phyloP scores from a whole-genome alignment of 1,284 basidiomycete genomes.

The Wallemia hederae region DNA sequence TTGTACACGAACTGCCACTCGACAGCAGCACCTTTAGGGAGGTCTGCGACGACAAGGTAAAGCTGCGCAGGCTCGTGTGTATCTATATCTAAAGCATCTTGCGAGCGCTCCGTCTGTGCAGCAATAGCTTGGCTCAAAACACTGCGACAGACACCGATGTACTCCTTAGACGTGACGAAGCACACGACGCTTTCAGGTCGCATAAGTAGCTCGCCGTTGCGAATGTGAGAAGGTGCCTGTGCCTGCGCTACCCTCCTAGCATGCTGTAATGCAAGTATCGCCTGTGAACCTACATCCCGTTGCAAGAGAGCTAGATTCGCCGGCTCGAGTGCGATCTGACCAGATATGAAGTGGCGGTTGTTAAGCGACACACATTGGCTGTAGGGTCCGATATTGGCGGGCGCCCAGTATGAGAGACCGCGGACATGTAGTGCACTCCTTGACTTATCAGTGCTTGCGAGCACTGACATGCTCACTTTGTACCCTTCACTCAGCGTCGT shows the following conservation, averaged over 20 bases:
- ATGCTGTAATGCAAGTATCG: slow-evolving; percentile 52
- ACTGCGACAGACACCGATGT: background rate
- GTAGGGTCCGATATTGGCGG: slow-evolving; percentile 95
- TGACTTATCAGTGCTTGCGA: slow-evolving; percentile 27
- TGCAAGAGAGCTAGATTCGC: slow-evolving; percentile 32
- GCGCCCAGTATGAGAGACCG: slow-evolving; percentile 87
- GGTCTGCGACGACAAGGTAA: slow-evolving; percentile 7
- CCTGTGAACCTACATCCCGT: slow-evolving; percentile 29
- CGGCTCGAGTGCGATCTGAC: slow-evolving; percentile 77
- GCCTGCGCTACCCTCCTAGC: slow-evolving; percentile 34
- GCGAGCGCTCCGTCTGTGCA: background rate
- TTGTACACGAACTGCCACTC: slow-evolving; percentile 12
- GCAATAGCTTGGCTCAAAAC: background rate
- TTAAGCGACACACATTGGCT: slow-evolving; percentile 66
- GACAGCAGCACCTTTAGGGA: slow-evolving; percentile 10
- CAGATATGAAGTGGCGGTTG: slow-evolving; percentile 54
- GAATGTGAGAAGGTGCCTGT: background rate
- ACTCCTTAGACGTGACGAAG: background rate
- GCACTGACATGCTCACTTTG: slow-evolving; percentile 41
- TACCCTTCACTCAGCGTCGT: slow-evolving; percentile 31
- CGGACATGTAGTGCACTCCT: slow-evolving; percentile 39
- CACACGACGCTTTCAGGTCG: background rate
- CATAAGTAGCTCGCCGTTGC: slow-evolving; percentile 2
- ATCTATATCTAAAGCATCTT: background rate
- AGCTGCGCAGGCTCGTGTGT: slow-evolving; percentile 2